A percentile compares a stretch with the other conserved stretches of the same genome.
These are phyloP conservation scores for Syncephalastrum contaminatum DNA, from an alignment of 371 early-diverging fungal species.

Conservation along the genomic window DNA sequence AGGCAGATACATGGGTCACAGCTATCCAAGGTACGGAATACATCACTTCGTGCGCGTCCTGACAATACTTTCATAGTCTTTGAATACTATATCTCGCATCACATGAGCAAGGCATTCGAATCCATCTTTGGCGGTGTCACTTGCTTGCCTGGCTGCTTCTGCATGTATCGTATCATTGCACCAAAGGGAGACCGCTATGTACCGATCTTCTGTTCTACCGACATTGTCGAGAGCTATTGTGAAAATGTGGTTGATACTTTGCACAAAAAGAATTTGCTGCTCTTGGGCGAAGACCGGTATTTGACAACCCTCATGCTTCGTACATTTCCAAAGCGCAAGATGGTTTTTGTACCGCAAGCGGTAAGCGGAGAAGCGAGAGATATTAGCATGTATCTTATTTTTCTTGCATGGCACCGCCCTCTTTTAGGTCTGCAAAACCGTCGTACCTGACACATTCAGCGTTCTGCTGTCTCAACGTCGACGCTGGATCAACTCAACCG, in stretches of 20 bases:
- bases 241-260: conserved; percentile 91
- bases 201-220: conserved; percentile 80
- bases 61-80: conserved; percentile 60
- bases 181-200: conserved; percentile 64
- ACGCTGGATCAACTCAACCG: conserved; percentile 97
- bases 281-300: conserved; percentile 95
- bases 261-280: conserved; percentile 93
- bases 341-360: conserved; percentile 92
- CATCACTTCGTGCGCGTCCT: background rate
- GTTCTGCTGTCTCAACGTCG: conserved; percentile 92
- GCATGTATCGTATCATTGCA: conserved; percentile 92
- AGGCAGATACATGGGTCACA: conserved; percentile 82
- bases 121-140: conserved; percentile 96
- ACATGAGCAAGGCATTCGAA: conserved; percentile 94
- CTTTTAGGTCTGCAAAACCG: conserved; percentile 79
- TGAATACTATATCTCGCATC: conserved; percentile 97
- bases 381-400: background rate
- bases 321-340: conserved; percentile 89
- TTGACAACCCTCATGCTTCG: conserved; percentile 93
- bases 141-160: conserved; percentile 97
- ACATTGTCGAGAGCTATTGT: conserved; percentile 88
- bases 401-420: background rate
- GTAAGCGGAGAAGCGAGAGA: conserved; percentile 24
- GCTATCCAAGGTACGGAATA: conserved; percentile 75
- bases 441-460: conserved; percentile 88